phyloP scores from a whole-genome alignment of 169 alveolate species.

The Plasmodium falciparum region DNA sequence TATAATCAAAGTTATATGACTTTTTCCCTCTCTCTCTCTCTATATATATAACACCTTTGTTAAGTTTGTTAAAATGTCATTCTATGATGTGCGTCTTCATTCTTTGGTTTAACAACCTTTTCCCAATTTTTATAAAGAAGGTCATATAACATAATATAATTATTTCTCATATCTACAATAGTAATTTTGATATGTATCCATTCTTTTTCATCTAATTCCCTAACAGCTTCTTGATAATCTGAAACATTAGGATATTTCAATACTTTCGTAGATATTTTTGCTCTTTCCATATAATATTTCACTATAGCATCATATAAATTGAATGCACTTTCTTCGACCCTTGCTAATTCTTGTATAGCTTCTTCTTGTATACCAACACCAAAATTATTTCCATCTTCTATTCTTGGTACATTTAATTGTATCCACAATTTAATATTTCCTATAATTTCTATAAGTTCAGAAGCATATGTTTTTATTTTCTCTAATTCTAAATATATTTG shows the following conservation, averaged over 20 bases:
- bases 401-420: conserved; percentile 91
- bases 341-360: conserved; percentile 91
- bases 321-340: conserved; percentile 92
- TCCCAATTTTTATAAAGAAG: conserved; percentile 91
- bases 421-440: conserved; percentile 92
- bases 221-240: conserved; percentile 90
- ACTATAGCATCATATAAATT: conserved; percentile 89
- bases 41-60: too few relatives aligned
- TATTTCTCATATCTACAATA: conserved; percentile 91
- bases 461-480: conserved; percentile 87
- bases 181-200: conserved; percentile 91
- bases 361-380: conserved; percentile 94
- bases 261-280: conserved; percentile 91
- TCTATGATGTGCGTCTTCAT: conserved; percentile 86
- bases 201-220: conserved; percentile 91
- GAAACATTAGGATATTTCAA: conserved; percentile 89
- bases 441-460: conserved; percentile 90
- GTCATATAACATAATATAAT: conserved; percentile 91
- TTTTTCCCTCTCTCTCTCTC: too few relatives aligned
- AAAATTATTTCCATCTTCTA: conserved; percentile 93
- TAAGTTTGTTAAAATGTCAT: conserved; percentile 82
- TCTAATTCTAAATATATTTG: conserved; percentile 87
- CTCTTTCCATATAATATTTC: conserved; percentile 91
- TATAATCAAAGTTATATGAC: too few relatives aligned
- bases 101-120: conserved; percentile 90